These are phyloP conservation scores for Xerocomellus amylosporus DNA, from an alignment of 768 basidiomycete species.

Conservation along the genomic window DNA sequence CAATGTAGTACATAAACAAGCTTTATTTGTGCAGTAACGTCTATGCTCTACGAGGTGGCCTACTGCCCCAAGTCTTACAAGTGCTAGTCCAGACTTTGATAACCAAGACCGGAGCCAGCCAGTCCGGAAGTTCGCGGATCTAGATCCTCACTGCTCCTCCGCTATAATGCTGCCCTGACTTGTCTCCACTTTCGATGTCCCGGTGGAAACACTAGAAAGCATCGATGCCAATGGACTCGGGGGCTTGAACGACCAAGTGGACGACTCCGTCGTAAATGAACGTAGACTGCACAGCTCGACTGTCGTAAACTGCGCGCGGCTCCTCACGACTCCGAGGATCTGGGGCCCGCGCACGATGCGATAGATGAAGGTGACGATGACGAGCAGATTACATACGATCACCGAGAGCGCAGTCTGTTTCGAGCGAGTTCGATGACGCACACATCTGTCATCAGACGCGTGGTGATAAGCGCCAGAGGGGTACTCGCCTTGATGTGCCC, in stretches of 20 bases:
- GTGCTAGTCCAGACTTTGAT: no score
- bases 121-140: no score
- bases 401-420: slow-evolving; percentile 1
- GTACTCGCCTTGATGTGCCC: slow-evolving; percentile 11
- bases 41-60: no score
- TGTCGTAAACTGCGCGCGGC: slow-evolving; percentile 6
- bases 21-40: no score
- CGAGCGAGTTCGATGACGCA: background rate
- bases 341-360: background rate
- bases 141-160: no score
- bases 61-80: no score
- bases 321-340: background rate
- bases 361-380: slow-evolving; percentile 18
- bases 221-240: background rate
- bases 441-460: background rate
- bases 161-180: no score
- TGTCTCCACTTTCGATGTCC: background rate
- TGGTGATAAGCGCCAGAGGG: background rate
- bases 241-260: background rate
- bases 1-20: no score
- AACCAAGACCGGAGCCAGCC: no score
- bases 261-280: background rate
- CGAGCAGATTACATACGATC: slow-evolving; percentile 23
- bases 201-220: background rate
- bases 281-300: background rate